Base-by-base conservation (phyloP, 257 asterid genomes). In the Fraxinus quadrangulata region DNA sequence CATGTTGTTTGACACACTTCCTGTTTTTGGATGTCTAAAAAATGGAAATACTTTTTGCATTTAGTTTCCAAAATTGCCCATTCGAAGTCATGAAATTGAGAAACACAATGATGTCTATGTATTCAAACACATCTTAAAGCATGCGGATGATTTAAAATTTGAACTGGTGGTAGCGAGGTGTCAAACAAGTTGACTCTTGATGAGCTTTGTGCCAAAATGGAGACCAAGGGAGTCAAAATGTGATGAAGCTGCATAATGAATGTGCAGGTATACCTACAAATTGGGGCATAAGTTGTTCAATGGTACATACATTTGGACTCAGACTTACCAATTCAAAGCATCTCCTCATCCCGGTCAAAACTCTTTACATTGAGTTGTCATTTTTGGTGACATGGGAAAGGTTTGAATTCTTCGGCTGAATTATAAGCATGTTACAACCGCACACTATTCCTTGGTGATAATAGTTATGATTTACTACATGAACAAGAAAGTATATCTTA, bases 341-440 rank as follows among this genome's bases (percentile, higher is more conserved):
- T 92, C 98, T 71, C 99, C 99, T 8, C 92, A 87, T 84, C 99
- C 99, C 17, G 99, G 98, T 72, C 97, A 93, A 84, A 88, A 86
- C 86, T 96, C 99, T 67, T 71, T 96, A 6, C 99, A 96, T 65
- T 89, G 85, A 40, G 92, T 90, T 12, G 87, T 96, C 79, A 87
- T 96, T 81, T 96, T 96, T 19, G 99, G 99, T 6, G 99, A 96
- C 85, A 88, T 96, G 98, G 99, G 99, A 84, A 96, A 96, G 99
- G 98, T 93, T 74, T 26, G 78, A 34, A 47, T 49, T 74, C 77
- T 45, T 68, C 73, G 2, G 49, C 31, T 39, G 30, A 67, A 13
- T 26, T 30, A 49, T 49, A 13, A 45, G 5, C 59, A 16, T 17
- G 59, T 19, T 49, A 13, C 16, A 17, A 14, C 3, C 9, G 19